Percentiles rank a stretch among this genome's conserved stretches.
Evolutionary conservation across 768 basidiomycete genomes (phyloP).

Genomic region (Cystobasidium onofrii): DNA sequence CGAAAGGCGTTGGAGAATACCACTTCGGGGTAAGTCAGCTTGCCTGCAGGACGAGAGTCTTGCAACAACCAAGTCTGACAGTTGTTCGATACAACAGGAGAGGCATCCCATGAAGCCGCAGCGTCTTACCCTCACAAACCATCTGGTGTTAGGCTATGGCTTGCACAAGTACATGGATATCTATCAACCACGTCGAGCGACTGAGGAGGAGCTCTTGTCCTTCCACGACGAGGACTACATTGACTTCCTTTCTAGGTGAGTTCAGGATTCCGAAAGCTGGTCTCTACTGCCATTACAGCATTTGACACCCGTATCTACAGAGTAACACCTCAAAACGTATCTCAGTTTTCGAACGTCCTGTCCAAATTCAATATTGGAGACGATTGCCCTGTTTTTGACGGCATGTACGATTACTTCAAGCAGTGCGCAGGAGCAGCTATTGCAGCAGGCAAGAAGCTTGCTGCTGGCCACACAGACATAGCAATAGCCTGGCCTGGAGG

Average conservation of each 20-base stretch:
- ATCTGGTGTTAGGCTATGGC: slow-evolving; percentile 90
- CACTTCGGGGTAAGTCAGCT: slow-evolving; percentile 76
- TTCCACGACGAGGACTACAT: slow-evolving; percentile 96
- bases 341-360: slow-evolving; percentile 65
- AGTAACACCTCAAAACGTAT: slow-evolving; percentile 69
- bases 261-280: neutral
- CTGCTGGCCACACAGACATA: slow-evolving; percentile 78
- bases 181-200: slow-evolving; percentile 79
- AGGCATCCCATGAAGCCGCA: slow-evolving; percentile 98
- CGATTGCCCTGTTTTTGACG: slow-evolving; percentile 91
- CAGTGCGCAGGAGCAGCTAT: slow-evolving; percentile 90
- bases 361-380: slow-evolving; percentile 89
- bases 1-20: slow-evolving; percentile 83
- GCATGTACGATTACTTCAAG: slow-evolving; percentile 86
- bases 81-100: slow-evolving; percentile 49
- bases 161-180: slow-evolving; percentile 93
- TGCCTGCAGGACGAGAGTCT: neutral
- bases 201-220: slow-evolving; percentile 73
- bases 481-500: slow-evolving; percentile 99
- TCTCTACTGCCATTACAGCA: no score
- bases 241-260: slow-evolving; percentile 83
- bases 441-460: slow-evolving; percentile 80
- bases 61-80: slow-evolving; percentile 16
- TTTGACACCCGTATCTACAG: no score
- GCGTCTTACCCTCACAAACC: slow-evolving; percentile 87